Base-by-base conservation (phyloP, 768 basidiomycete species). In the Trametes gibbosa region DNA sequence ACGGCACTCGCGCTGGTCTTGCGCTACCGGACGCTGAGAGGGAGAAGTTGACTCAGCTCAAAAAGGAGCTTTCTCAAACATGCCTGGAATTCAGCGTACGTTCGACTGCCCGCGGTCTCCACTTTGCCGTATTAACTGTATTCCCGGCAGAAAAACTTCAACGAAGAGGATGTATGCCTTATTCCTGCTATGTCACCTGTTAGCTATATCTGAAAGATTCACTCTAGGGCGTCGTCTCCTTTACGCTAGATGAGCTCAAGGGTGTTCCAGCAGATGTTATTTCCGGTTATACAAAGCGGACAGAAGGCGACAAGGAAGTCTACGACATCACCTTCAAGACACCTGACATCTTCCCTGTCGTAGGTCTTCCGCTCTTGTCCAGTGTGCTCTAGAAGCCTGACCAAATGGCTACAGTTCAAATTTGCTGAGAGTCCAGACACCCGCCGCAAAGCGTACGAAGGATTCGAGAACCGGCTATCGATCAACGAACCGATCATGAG, bases 281-380 rank as follows among this genome's bases (percentile, higher is more conserved):
- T 25, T 86, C 86, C n/a, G 92, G 92, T 6, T 95, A 86, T 69
- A 78, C 78, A 23, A 89, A 87, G 68, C 84, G 82, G 45, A 81
- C 77, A 0, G 84, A 85, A 57, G 83, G 75, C 34, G 77, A 70
- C 63, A 78, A 79, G 52, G 86, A 82, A 53, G 70, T 86, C 12
- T 89, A 85, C 71, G 85, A 88, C 48, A 81, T 90, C 35, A 89
- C 90, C 0, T 90, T 81, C 79, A 92, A 90, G 74, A 89, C 89
- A 0, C 89, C 89, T 2, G 90, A 50, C 50, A 88, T 91, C 64
- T 83, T 86, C 73, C 90, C 90, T 0, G 43, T 93, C 49, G 90
- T 89, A 66, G 56, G 83, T 73, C 3, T 34, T 17, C 42, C 41
- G 23, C 12, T 40, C 5, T 16, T 35, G n/a, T 21, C 46, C 10